Evolutionary conservation across 148 eudicot genomes (phyloP).

Genomic region (Suaeda aralocaspica): DNA sequence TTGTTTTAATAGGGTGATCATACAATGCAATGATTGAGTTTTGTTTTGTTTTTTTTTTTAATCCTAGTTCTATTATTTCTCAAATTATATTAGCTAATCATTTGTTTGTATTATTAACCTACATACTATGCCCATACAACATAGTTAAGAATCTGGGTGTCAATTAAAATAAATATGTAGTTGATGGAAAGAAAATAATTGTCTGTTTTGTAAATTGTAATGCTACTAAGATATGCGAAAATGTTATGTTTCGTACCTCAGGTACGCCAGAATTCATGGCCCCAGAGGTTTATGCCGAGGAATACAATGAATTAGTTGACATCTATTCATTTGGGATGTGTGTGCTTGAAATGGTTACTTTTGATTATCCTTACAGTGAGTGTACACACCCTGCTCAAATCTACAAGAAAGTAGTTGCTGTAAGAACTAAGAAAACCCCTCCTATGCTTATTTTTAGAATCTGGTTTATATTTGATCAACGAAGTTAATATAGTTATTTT

Average conservation of each 20-base stretch:
- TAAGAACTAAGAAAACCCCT: slow-evolving; percentile 17
- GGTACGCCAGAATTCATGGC: slow-evolving; percentile 43
- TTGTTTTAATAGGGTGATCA: background rate
- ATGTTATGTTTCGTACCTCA: slow-evolving; percentile 16
- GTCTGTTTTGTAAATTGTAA: too few species aligned
- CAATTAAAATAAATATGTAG: too few species aligned
- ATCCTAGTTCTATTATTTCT: too few species aligned
- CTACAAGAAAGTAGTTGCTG: slow-evolving; percentile 40
- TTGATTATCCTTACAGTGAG: slow-evolving; percentile 40
- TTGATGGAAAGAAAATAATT: too few species aligned
- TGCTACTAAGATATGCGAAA: slow-evolving; percentile 9
- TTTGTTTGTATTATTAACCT: too few species aligned
- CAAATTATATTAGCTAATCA: too few species aligned
- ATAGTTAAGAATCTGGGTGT: too few species aligned
- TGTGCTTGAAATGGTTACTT: slow-evolving; percentile 36
- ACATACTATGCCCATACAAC: too few species aligned
- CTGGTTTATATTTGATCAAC: background rate
- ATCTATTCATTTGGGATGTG: slow-evolving; percentile 41
- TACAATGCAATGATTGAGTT: slow-evolving; percentile 18
- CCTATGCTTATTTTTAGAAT: background rate
- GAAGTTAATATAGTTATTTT: background rate
- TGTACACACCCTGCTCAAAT: slow-evolving; percentile 35
- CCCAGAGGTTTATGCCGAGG: slow-evolving; percentile 38
- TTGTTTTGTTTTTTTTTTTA: slow-evolving; percentile 18
- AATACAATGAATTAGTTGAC: slow-evolving; percentile 40